Percentiles rank a stretch among this genome's conserved stretches.
Conservation (phyloP, 768 basidiomycete genomes). For the Lentinula sp. region DNA sequence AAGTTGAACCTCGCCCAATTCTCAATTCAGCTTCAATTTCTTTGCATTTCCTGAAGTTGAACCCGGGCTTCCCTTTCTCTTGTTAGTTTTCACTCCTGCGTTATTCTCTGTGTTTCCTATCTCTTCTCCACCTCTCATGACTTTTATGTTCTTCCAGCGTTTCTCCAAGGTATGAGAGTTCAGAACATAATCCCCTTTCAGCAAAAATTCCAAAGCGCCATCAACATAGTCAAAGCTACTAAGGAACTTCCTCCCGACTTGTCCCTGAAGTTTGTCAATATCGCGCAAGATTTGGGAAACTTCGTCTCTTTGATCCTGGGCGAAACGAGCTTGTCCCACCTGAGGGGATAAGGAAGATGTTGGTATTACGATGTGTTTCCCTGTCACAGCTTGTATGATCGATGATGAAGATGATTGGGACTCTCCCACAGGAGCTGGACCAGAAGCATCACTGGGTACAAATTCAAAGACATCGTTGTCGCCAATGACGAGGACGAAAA, state of each 20-base stretch:
- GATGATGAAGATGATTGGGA: too few relatives aligned
- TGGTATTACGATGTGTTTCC: too few relatives aligned
- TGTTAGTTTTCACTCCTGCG: neutral
- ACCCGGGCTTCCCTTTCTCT: too few relatives aligned
- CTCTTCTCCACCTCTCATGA: neutral
- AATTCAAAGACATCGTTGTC: too few relatives aligned
- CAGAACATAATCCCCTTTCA: neutral
- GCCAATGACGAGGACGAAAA: too few relatives aligned
- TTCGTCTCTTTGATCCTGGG: neutral
- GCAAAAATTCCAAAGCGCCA: neutral
- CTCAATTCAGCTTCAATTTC: too few relatives aligned
- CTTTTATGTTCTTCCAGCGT: neutral
- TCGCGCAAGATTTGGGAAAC: neutral
- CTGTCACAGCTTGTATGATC: too few relatives aligned
- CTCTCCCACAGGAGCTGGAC: too few relatives aligned
- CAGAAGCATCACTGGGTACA: too few relatives aligned
- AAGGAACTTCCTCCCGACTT: neutral
- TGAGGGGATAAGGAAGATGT: too few relatives aligned
- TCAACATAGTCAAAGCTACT: neutral
- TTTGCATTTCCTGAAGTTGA: neutral
- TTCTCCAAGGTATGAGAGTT: neutral
- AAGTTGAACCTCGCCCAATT: too few relatives aligned
- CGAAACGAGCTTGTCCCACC: neutral
- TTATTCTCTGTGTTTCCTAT: neutral
- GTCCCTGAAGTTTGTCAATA: neutral